These are phyloP conservation scores for Podochytrium sp. DNA, from an alignment of 192 early-diverging fungal species.

Conservation along the genomic window DNA sequence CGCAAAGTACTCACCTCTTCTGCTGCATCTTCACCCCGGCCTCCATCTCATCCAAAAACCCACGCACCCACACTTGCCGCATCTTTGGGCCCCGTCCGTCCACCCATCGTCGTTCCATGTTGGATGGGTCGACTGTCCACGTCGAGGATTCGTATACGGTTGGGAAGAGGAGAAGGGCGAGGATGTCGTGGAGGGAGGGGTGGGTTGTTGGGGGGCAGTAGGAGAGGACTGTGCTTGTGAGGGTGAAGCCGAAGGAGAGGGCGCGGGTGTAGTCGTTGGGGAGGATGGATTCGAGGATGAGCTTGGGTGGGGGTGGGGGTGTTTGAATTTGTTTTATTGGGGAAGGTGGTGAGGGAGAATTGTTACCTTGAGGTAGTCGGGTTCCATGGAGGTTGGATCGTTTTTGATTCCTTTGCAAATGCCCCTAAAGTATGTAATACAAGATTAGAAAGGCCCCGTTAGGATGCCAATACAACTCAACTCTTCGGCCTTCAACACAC, in stretches of 20 bases:
- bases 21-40: neutral
- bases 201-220: constrained; percentile 7
- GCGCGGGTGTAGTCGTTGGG: constrained; percentile 46
- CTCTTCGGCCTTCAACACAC: constrained; percentile 47
- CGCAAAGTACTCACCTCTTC: too few relatives aligned
- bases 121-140: constrained; percentile 33
- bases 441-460: too few relatives aligned
- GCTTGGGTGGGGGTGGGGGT: too few relatives aligned
- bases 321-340: neutral
- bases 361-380: constrained; percentile 41
- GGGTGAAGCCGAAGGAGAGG: constrained; percentile 39
- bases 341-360: neutral
- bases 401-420: constrained; percentile 49
- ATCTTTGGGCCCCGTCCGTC: constrained; percentile 22
- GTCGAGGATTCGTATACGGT: constrained; percentile 65
- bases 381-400: constrained; percentile 48
- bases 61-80: constrained; percentile 27
- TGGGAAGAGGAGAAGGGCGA: constrained; percentile 72
- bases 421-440: constrained; percentile 30
- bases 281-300: constrained; percentile 45
- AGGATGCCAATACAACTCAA: too few relatives aligned
- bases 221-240: constrained; percentile 37
- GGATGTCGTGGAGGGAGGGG: constrained; percentile 48
- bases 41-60: constrained; percentile 27
- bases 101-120: constrained; percentile 21